Conservation (phyloP, 768 basidiomycete genomes). For the Lepiota venenata region DNA sequence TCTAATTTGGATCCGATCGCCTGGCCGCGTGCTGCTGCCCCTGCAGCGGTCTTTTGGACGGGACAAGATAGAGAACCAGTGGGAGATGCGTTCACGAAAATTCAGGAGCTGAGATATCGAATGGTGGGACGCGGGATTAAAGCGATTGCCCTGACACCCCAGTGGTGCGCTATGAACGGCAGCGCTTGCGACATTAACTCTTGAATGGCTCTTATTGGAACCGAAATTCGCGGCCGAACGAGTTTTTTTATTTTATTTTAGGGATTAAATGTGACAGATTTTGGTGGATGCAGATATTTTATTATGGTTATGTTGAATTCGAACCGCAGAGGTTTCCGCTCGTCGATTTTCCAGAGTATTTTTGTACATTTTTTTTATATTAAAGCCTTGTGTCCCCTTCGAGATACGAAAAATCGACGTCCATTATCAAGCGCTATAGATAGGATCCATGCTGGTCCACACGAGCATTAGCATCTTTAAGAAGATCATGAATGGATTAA, state of each 20-base stretch:
- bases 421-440: no score
- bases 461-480: no score
- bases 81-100: slow-evolving; percentile 54
- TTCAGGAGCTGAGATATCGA: slow-evolving; percentile 65
- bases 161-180: slow-evolving; percentile 70
- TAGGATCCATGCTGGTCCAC: no score
- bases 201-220: slow-evolving; percentile 17
- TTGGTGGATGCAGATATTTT: background rate
- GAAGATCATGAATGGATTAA: no score
- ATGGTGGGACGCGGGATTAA: slow-evolving; percentile 58
- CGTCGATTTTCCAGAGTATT: no score
- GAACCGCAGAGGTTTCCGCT: no score
- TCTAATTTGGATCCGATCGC: slow-evolving; percentile 61
- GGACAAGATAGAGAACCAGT: slow-evolving; percentile 43
- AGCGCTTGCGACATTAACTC: slow-evolving; percentile 50
- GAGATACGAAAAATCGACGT: no score
- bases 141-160: slow-evolving; percentile 62
- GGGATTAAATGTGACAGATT: no score
- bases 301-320: background rate
- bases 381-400: no score
- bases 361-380: no score
- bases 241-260: background rate
- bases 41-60: slow-evolving; percentile 75
- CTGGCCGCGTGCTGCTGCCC: slow-evolving; percentile 71
- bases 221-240: no score